These are phyloP conservation scores for Elsinoe batatas DNA, from an alignment of 2,329 filamentous ascomycete species.

Conservation along the genomic window DNA sequence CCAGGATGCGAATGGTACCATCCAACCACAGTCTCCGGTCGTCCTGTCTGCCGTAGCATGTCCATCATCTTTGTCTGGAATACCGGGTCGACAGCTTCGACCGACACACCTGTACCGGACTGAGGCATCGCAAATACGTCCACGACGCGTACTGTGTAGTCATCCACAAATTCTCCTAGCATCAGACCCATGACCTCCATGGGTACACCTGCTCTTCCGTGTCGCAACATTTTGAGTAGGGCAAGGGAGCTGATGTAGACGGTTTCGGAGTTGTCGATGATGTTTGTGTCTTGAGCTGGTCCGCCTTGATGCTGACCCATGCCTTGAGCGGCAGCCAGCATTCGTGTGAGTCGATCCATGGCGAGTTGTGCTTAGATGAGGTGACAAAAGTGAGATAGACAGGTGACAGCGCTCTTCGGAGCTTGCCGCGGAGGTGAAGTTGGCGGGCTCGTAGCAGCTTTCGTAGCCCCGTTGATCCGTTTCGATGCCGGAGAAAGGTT, in stretches of 20 bases:
- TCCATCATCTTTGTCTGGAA: constrained; percentile 99
- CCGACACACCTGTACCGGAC: constrained; percentile 93
- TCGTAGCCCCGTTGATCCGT: background rate
- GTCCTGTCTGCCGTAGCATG: constrained; percentile 93
- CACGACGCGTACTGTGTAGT: constrained; percentile 96
- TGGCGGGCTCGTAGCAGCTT: no score
- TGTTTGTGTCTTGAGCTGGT: constrained; percentile 64
- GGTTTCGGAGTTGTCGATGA: constrained; percentile 98
- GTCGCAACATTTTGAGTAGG: constrained; percentile 95
- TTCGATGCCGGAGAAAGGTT: background rate
- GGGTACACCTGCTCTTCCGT: constrained; percentile 91
- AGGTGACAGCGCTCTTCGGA: background rate
- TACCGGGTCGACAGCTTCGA: constrained; percentile 91
- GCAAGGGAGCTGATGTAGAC: constrained; percentile 98
- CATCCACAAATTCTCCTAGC: constrained; percentile 97
- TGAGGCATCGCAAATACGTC: constrained; percentile 99
- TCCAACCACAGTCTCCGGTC: constrained; percentile 92
- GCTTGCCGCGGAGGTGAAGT: background rate
- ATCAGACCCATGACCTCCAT: constrained; percentile 99
- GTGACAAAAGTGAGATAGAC: constrained; percentile 9
- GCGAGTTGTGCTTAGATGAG: constrained; percentile 12
- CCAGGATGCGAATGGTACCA: constrained; percentile 99
- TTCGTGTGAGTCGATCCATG: constrained; percentile 88
- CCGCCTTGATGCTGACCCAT: constrained; percentile 56
- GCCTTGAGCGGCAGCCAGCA: constrained; percentile 65